Evolutionary conservation across 1,284 basidiomycete species (phyloP), one percentile per base, ranked within the genome.

Genomic region (Porogramme epimiltina): DNA sequence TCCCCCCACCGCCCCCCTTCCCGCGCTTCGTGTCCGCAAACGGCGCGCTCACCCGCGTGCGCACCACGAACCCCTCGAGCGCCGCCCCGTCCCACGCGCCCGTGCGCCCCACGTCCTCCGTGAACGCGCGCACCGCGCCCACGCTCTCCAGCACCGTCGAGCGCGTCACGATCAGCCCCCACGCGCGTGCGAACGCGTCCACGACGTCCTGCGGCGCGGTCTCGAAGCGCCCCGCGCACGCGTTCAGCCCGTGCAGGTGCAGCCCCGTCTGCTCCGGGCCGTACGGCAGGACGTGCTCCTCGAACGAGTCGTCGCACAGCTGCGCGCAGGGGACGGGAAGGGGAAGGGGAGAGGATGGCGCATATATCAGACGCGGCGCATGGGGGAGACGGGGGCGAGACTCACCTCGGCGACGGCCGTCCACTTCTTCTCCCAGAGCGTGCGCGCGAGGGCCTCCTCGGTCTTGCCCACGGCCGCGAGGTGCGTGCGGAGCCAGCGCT

Each of bases 281-380:
- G 63, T 95, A 97, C 0, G 86, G 77, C 0, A 99, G 80, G 37
- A 99, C 96, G 64, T 99, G 97, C 69, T 99, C 97, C 63, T 99
- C 97, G 65, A 99, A 99, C 0, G 81, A 82, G 70, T 99, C 97
- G 65, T 99, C 96, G 68, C 97, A 98, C 2, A 99, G 85, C 94
- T 95, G 16, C 8, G 44, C 2, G 28, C 28, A 13, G 8, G 28
- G n/a, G n/a, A n/a, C n/a, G n/a, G n/a, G n/a, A n/a, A n/a, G n/a
- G n/a, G n/a, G n/a, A 46, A 34, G n/a, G n/a, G n/a, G n/a, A n/a
- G n/a, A n/a, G n/a, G n/a, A n/a, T 31, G 15, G 28, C 15, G 9
- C 28, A 31, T 31, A 31, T 8, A 31, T 18, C 13, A 37, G 34
- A 37, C n/a, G 34, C 34, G 34, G 9, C 9, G 9, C 34, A 37